Evolutionary conservation across 345 rosid genomes (phyloP).

Genomic region (Brassica rapa): DNA sequence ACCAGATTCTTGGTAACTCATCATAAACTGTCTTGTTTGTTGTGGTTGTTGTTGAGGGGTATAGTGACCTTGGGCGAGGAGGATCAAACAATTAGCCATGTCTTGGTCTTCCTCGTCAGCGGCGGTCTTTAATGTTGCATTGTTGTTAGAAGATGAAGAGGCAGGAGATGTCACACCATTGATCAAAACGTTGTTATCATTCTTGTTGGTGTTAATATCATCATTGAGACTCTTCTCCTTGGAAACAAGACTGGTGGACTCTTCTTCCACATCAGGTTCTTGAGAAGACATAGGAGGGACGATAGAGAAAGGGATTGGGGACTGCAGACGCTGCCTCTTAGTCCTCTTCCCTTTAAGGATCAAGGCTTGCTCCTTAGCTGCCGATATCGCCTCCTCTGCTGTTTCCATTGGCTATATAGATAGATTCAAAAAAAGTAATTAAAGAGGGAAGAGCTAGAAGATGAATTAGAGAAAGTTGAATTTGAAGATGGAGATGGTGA

Average conservation of each 20-base stretch:
- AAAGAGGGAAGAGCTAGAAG: neutral
- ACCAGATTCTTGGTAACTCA: constrained; percentile 21
- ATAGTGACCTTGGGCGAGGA: constrained; percentile 73
- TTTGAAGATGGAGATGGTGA: constrained; percentile 27
- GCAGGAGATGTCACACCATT: constrained; percentile 33
- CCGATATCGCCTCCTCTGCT: constrained; percentile 42
- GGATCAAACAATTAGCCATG: constrained; percentile 92
- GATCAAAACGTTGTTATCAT: constrained; percentile 20
- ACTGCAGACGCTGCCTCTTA: constrained; percentile 67
- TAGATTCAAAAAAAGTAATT: neutral
- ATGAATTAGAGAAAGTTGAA: constrained; percentile 10
- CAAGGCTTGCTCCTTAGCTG: constrained; percentile 42
- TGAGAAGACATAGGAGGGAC: constrained; percentile 41
- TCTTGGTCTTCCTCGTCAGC: constrained; percentile 81
- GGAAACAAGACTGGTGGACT: constrained; percentile 42
- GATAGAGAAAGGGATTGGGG: constrained; percentile 53
- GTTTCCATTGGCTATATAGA: constrained; percentile 43
- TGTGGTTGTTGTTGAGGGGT: constrained; percentile 21
- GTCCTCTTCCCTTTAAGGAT: constrained; percentile 79
- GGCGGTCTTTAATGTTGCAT: constrained; percentile 39
- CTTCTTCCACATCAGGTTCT: constrained; percentile 25
- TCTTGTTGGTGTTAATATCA: constrained; percentile 23
- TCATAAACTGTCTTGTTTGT: constrained; percentile 38
- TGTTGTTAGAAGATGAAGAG: constrained; percentile 46
- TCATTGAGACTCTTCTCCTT: constrained; percentile 26